Percentiles rank a stretch among this genome's conserved stretches.
Conservation (phyloP, 73 alveolate species). For the Tetrahymena malaccensis region DNA sequence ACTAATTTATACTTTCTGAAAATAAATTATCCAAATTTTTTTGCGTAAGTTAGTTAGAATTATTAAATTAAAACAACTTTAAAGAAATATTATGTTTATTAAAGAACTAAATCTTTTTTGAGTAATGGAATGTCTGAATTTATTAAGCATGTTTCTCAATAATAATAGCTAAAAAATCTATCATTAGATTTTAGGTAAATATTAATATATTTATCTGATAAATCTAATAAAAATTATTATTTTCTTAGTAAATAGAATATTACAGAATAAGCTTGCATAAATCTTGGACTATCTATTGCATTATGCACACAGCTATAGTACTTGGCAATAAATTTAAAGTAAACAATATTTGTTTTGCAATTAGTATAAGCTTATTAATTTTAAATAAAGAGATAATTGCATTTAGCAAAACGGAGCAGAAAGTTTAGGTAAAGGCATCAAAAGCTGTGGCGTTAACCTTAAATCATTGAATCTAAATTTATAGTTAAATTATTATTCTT, state of each 20-base stretch:
- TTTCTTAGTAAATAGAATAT: neutral
- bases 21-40: neutral
- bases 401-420: neutral
- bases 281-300: neutral
- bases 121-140: neutral
- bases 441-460: neutral
- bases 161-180: neutral
- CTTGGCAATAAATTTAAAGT: neutral
- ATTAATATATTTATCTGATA: neutral
- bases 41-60: neutral
- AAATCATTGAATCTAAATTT: neutral
- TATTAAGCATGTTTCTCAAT: neutral
- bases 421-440: neutral
- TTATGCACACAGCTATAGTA: neutral
- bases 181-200: neutral
- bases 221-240: neutral
- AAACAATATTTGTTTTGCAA: neutral
- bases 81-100: neutral
- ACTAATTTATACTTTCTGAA: neutral
- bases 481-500: neutral
- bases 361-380: neutral
- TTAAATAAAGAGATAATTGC: neutral
- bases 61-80: neutral
- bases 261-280: neutral
- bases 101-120: neutral